Conservation (phyloP, 1,139 yeast genomes). For the Debaryomycetaceae sp. region DNA sequence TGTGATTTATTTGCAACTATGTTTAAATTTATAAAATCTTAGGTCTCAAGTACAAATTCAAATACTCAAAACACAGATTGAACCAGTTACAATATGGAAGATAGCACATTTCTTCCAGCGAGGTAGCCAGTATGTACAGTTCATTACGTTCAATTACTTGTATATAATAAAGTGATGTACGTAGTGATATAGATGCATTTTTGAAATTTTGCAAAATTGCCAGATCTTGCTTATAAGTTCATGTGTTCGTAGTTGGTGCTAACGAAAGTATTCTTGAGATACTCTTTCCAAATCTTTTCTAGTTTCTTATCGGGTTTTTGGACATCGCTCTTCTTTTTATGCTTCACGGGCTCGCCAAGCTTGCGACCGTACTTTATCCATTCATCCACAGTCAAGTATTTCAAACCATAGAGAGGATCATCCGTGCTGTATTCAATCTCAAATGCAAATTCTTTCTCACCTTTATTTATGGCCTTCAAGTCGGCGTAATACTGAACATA, state of each 20-base stretch:
- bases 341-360: conserved; percentile 42
- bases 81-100: too few species aligned
- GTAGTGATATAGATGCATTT: too few species aligned
- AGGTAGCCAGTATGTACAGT: too few species aligned
- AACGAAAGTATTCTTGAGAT: conserved; percentile 54
- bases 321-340: conserved; percentile 6
- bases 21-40: too few species aligned
- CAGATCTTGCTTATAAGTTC: conserved; percentile 15
- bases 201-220: too few species aligned
- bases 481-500: conserved; percentile 75
- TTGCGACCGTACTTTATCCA: conserved; percentile 58
- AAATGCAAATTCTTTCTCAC: conserved; percentile 48
- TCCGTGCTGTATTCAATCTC: conserved; percentile 71
- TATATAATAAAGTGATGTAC: too few species aligned
- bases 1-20: too few species aligned
- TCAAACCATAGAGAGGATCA: conserved; percentile 52
- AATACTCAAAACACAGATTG: too few species aligned
- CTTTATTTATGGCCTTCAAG: conserved; percentile 47
- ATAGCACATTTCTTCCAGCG: too few species aligned
- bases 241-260: conserved; percentile 60
- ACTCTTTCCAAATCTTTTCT: conserved; percentile 40
- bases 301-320: conserved; percentile 13
- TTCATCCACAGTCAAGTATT: conserved; percentile 54
- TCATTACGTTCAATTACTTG: too few species aligned
- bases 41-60: too few species aligned